phyloP scores from a whole-genome alignment of 2,329 filamentous ascomycete genomes.

The Cordyceps tenuipes region DNA sequence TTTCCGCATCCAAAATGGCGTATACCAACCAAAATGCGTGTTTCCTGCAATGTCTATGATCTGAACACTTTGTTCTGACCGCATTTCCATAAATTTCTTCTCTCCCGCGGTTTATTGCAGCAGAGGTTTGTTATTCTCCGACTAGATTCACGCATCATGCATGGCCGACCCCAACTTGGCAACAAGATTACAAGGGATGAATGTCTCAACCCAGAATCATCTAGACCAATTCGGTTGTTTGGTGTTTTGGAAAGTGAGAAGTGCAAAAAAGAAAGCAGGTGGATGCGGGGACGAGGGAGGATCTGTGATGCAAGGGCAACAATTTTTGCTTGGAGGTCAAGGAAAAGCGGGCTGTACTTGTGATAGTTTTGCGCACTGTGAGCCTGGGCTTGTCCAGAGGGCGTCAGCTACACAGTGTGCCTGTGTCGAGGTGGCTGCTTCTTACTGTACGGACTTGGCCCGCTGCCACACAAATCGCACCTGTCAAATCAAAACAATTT shows the following conservation, averaged over 20 bases:
- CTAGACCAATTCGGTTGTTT: background rate
- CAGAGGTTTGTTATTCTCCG: too few species aligned
- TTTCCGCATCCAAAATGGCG: too few species aligned
- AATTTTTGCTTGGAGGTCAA: too few species aligned
- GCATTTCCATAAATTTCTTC: too few species aligned
- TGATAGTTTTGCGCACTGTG: slow-evolving; percentile 7
- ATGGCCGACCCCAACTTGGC: background rate
- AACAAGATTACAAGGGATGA: slow-evolving; percentile 6
- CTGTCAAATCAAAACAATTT: slow-evolving; percentile 6
- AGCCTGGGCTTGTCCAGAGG: too few species aligned
- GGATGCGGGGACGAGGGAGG: background rate
- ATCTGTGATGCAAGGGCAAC: slow-evolving; percentile 1
- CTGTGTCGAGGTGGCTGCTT: background rate
- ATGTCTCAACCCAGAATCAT: background rate
- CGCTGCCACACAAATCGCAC: slow-evolving; percentile 7
- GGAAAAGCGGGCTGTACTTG: background rate
- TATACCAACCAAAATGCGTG: too few species aligned
- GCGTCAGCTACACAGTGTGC: slow-evolving; percentile 9
- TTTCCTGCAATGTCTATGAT: too few species aligned
- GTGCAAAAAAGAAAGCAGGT: slow-evolving; percentile 9
- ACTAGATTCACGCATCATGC: background rate
- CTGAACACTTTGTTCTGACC: too few species aligned
- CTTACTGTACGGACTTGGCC: slow-evolving; percentile 6
- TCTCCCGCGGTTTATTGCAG: background rate
- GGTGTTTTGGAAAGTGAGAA: background rate